A percentile compares a stretch with the other conserved stretches of the same genome.
phyloP scores from a whole-genome alignment of 345 rosid genomes.

The Populus alba region DNA sequence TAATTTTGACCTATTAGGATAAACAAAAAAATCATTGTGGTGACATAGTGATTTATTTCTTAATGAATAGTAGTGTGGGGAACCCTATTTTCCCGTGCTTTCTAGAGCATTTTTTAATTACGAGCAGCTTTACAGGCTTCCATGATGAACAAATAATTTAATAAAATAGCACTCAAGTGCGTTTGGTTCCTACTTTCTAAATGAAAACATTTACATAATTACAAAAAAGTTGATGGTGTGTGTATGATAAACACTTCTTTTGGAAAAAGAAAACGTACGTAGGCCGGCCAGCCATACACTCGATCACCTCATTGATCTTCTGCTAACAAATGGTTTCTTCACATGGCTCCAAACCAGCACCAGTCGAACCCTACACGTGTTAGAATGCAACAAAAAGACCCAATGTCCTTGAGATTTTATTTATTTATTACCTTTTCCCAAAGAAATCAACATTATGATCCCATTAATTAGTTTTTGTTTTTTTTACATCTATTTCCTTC shows the following conservation, averaged over 20 bases:
- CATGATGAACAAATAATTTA: neutral
- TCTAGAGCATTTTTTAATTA: neutral
- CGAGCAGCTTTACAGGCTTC: neutral
- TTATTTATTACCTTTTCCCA: neutral
- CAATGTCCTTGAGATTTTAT: neutral
- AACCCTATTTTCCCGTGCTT: too few species aligned
- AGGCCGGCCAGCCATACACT: slow-evolving; percentile 1
- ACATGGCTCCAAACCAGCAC: neutral
- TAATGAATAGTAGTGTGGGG: too few species aligned
- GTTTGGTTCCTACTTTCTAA: too few species aligned
- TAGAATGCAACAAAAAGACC: neutral
- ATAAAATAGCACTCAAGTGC: neutral
- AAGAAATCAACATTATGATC: too few species aligned
- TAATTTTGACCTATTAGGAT: too few species aligned
- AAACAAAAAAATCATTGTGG: too few species aligned
- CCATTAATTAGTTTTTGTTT: too few species aligned
- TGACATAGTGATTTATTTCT: too few species aligned
- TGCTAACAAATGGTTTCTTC: neutral
- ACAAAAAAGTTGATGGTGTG: neutral
- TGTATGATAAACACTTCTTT: neutral
- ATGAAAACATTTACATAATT: neutral
- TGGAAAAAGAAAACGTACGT: neutral
- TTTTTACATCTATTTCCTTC: neutral
- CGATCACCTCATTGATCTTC: neutral
- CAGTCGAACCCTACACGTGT: neutral